A percentile compares a stretch with the other conserved stretches of the same genome.
phyloP scores from a whole-genome alignment of 2,329 filamentous ascomycete genomes.

The Xylariaceae sp. region DNA sequence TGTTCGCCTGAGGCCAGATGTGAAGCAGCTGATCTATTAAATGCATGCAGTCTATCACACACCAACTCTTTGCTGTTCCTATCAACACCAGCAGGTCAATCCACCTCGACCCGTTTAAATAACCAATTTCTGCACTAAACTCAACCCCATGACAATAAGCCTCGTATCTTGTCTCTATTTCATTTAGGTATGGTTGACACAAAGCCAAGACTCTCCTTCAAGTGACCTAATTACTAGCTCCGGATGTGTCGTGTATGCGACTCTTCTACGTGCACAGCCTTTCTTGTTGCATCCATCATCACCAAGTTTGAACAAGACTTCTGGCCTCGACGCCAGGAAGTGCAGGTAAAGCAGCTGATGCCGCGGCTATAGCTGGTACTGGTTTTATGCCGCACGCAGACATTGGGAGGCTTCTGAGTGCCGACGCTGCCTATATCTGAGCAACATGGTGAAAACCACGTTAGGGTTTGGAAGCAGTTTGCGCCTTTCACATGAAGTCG shows the following conservation, averaged over 20 bases:
- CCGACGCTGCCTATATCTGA: neutral
- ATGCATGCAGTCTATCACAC: too few species aligned
- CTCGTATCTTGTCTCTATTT: too few species aligned
- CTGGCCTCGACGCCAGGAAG: slow-evolving; percentile 1
- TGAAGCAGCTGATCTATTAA: too few species aligned
- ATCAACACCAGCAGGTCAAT: too few species aligned
- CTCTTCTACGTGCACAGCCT: too few species aligned
- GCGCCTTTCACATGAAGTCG: slow-evolving; percentile 64
- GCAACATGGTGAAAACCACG: slow-evolving; percentile 9
- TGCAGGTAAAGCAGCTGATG: slow-evolving; percentile 7
- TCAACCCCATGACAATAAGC: too few species aligned
- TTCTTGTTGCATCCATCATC: slow-evolving; percentile 7
- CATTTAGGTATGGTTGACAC: too few species aligned
- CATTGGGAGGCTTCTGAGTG: slow-evolving; percentile 1
- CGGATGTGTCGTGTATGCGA: neutral
- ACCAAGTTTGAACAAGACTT: slow-evolving; percentile 8
- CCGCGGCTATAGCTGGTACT: slow-evolving; percentile 3
- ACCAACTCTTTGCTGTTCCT: too few species aligned
- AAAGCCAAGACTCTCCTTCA: neutral
- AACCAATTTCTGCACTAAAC: too few species aligned
- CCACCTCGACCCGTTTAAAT: too few species aligned
- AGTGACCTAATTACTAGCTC: slow-evolving; percentile 1
- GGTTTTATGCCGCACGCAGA: slow-evolving; percentile 5
- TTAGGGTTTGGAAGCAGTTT: slow-evolving; percentile 10
- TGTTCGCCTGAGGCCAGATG: too few species aligned